Base-by-base conservation (phyloP, 768 basidiomycete genomes). In the Termitomyces sp. region DNA sequence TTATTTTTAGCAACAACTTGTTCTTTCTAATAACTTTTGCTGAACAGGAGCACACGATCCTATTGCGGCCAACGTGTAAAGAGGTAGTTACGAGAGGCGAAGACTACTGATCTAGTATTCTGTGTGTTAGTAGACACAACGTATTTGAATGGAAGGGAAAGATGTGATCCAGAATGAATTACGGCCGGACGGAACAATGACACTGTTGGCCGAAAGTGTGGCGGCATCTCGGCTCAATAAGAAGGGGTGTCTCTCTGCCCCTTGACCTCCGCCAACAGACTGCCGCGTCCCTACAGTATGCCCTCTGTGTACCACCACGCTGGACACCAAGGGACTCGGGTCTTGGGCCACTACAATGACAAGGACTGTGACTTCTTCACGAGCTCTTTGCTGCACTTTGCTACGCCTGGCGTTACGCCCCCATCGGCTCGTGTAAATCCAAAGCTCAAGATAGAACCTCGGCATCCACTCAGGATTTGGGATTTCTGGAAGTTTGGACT, bases 81-180 rank as follows among this genome's bases (percentile, higher is more conserved):
- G 90, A 93, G 69, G 82, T 92, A 2, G 87, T 93, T 42, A 91
- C 87, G 72, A 81, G 91, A 62, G 91, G 91, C 26, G 85, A 89
- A 59, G 91, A 93, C 71, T 93, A 90, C 71, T 92, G 68, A 74
- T 41, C 24, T 52, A 39, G 51, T 41, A 52, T 10, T 6, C 9
- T 33, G 15, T 51, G 36, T 22, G 9, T 26, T 28, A 8, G 22
- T 16, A 31, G 8, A 37, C 18, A 28, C 24, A 37, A n/a, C 9
- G n/a, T 49, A 29, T 29, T 15, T 22, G 20, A 49, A 31, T 49
- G 47, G 10, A 31, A n/a, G 0, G 41, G 10, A 16, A 49, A 52
- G 37, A 28, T 15, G 36, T 45, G n/a, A n/a, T 33, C 39, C 55
- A 33, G 28, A 34, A 31, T 56, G 16, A 31, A 44, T 42, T 31